These are phyloP conservation scores for Williopsis jadinii DNA, from an alignment of 1,139 yeast species.

Conservation along the genomic window DNA sequence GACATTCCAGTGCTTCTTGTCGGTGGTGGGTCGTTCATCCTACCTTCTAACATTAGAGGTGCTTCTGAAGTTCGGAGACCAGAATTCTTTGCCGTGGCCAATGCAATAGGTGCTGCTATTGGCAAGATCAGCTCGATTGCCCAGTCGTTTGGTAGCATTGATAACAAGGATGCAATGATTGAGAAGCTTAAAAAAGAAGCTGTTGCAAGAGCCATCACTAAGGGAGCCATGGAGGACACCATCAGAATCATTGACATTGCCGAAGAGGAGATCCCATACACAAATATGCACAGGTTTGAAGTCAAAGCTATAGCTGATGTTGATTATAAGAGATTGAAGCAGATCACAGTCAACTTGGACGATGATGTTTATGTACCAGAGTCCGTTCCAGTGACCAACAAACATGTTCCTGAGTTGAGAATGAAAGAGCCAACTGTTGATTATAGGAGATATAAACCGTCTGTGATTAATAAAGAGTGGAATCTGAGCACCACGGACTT, in stretches of 20 bases:
- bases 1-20: constrained; percentile 36
- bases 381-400: no score
- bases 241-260: constrained; percentile 27
- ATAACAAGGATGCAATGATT: constrained; percentile 24
- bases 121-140: constrained; percentile 31
- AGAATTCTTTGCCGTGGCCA: constrained; percentile 34
- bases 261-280: constrained; percentile 36
- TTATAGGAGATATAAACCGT: constrained; percentile 28
- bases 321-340: constrained; percentile 26
- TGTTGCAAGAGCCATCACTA: constrained; percentile 15
- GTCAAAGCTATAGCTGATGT: constrained; percentile 36
- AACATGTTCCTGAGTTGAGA: constrained; percentile 5
- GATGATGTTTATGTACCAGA: no score
- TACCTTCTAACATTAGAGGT: constrained; percentile 31
- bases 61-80: constrained; percentile 35
- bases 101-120: constrained; percentile 42
- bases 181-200: constrained; percentile 24
- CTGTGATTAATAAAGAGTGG: constrained; percentile 33
- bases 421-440: constrained; percentile 14
- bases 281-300: constrained; percentile 28
- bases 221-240: constrained; percentile 29
- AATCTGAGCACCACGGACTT: constrained; percentile 32
- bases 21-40: constrained; percentile 39
- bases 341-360: no score
- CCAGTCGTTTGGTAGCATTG: constrained; percentile 19